These are phyloP conservation scores for Colletotrichum destructivum DNA, from an alignment of 2,329 filamentous ascomycete species.

Conservation along the genomic window DNA sequence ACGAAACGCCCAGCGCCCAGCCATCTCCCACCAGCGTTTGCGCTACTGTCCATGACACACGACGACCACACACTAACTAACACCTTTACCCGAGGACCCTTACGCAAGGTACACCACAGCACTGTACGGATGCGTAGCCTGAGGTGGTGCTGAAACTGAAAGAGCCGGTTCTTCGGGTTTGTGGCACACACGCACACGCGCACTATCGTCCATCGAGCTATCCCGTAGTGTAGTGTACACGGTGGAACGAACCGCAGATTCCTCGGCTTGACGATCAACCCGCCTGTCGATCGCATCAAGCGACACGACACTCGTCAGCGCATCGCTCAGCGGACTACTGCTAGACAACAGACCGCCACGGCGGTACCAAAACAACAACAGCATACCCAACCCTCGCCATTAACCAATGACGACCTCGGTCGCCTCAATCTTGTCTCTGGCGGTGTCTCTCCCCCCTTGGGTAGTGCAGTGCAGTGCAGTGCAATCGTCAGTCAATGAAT, in stretches of 20 bases:
- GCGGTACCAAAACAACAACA: slow-evolving; percentile 23
- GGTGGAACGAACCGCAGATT: slow-evolving; percentile 40
- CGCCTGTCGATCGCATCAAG: slow-evolving; percentile 4
- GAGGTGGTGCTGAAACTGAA: background rate
- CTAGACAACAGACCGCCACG: slow-evolving; percentile 30
- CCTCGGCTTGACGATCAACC: slow-evolving; percentile 20
- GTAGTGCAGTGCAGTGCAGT: slow-evolving; percentile 21
- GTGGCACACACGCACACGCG: slow-evolving; percentile 1
- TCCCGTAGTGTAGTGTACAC: background rate
- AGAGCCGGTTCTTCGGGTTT: slow-evolving; percentile 12
- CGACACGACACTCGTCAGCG: slow-evolving; percentile 20
- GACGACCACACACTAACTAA: background rate
- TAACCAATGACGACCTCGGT: slow-evolving; percentile 27
- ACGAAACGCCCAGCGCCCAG: slow-evolving; percentile 13
- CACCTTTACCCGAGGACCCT: background rate
- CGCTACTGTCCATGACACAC: slow-evolving; percentile 12
- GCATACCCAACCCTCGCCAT: slow-evolving; percentile 13
- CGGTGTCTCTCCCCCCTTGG: slow-evolving; percentile 18
- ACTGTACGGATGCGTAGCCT: slow-evolving; percentile 2
- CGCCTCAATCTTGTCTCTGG: slow-evolving; percentile 33
- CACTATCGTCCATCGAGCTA: background rate
- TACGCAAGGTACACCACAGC: slow-evolving; percentile 2
- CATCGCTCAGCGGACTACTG: slow-evolving; percentile 29
- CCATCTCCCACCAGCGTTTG: slow-evolving; percentile 4
- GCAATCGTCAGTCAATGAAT: slow-evolving; percentile 13